Base-by-base conservation (phyloP, 139 green algal genomes). In the Tetradesmus lagerheimii region DNA sequence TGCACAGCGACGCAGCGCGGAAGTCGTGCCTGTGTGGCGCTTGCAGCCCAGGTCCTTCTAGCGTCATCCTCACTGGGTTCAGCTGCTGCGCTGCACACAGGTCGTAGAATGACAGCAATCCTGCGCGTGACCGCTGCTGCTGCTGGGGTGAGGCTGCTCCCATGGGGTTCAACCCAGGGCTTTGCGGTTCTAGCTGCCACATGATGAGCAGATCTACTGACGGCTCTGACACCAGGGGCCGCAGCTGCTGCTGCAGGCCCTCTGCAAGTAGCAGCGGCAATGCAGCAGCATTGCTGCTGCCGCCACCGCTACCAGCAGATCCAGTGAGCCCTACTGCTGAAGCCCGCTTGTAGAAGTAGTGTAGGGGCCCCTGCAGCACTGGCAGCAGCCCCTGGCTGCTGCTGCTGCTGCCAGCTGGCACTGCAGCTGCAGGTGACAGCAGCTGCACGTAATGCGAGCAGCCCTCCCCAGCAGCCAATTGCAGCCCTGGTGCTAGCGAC, bases 21-120 rank as follows among this genome's bases (percentile, higher is more conserved):
- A 97, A 97, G 92, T 97, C 94, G 78, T 97, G 94, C 37, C 29
- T 64, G 43, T 95, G 31, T 2, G 89, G 53, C 27, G 75, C 81
- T 41, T 82, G 67, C 9, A 87, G 43, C 31, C 47, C 43, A 38
- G 82, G 88, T 6, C 88, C 64, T 25, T 83, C 62, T 41, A 88
- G 43, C 47, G 45, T 78, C 41, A 91, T 83, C 0, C 88, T 67
- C 37, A 88, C 45, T n/a, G 80, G 88, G 80, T 88, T 88, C 15
- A 91, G 66, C 80, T 83, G 80, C 83, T 89, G 88, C 62, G 86
- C 88, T 45, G 88, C 88, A 81, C 80, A 91, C 57, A 88, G 78
- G 57, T 91, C 75, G 12, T 88, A 90, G 64, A 91, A 76, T 37
- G 90, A 79, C 25, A 84, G 39, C 23, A 81, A 62, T 75, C 90